Percentiles rank a stretch among this genome's conserved stretches.
Evolutionary conservation across 176 grass and related monocot genomes (phyloP).

Genomic region (Oryza glaberrima): DNA sequence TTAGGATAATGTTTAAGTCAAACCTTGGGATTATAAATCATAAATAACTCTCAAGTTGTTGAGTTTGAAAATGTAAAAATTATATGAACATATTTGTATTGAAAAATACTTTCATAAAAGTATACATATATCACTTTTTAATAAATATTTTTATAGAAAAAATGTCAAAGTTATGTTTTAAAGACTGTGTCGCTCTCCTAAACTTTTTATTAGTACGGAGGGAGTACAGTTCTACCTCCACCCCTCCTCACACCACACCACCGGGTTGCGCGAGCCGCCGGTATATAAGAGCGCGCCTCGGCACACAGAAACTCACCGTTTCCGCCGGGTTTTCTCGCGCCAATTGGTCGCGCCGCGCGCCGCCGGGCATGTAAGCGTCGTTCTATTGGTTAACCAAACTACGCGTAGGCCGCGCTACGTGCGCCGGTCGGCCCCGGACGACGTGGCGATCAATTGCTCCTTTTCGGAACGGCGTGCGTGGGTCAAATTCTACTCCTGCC

Average conservation of each 20-base stretch:
- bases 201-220: too few relatives aligned
- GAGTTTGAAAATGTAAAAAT: too few relatives aligned
- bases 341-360: neutral
- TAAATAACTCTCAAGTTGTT: too few relatives aligned
- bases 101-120: too few relatives aligned
- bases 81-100: too few relatives aligned
- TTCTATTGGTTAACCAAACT: neutral
- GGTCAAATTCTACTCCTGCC: neutral
- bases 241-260: neutral
- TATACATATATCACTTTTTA: too few relatives aligned
- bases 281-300: neutral
- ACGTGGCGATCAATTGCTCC: neutral
- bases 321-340: neutral
- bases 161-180: too few relatives aligned
- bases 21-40: too few relatives aligned
- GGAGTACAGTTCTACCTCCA: too few relatives aligned
- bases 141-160: too few relatives aligned
- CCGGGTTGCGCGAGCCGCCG: neutral
- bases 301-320: neutral
- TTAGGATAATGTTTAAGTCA: too few relatives aligned
- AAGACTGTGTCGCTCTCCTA: too few relatives aligned
- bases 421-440: neutral
- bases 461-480: neutral
- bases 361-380: neutral
- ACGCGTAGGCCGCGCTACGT: neutral